Percentiles rank a stretch among this genome's conserved stretches.
Evolutionary conservation across 768 basidiomycete species (phyloP).

Genomic region (button mushroom (Agaricus bisporus)): DNA sequence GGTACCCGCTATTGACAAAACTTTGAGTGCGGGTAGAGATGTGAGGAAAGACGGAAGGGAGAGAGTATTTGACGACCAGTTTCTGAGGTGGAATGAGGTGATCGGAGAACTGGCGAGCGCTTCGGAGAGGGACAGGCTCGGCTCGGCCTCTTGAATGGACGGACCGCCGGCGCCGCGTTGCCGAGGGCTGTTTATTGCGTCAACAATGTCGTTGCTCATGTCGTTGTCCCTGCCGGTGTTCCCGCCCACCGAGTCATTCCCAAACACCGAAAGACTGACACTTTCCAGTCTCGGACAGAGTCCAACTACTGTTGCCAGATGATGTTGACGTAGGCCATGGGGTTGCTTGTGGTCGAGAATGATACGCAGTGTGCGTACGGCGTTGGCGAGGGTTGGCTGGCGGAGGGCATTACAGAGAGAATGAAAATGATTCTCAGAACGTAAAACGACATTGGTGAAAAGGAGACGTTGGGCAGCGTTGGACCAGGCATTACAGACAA

Average conservation of each 20-base stretch:
- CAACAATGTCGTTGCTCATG: conserved; percentile 36
- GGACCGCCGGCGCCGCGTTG: conserved; percentile 46
- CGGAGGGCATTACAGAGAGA: conserved; percentile 51
- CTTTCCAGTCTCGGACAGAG: conserved; percentile 55
- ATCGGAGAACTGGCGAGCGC: conserved; percentile 42
- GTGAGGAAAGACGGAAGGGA: conserved; percentile 56
- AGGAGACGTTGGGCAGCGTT: conserved; percentile 57
- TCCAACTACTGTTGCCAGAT: conserved; percentile 53
- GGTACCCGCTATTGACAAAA: conserved; percentile 55
- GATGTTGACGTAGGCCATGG: conserved; percentile 42
- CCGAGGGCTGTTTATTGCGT: conserved; percentile 39
- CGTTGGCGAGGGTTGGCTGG: conserved; percentile 44
- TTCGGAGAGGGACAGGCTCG: conserved; percentile 36
- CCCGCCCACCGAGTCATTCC: conserved; percentile 20
- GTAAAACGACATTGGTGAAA: conserved; percentile 51
- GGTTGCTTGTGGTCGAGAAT: conserved; percentile 69
- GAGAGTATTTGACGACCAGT: conserved; percentile 62
- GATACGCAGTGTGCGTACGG: conserved; percentile 48
- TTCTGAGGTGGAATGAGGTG: conserved; percentile 53
- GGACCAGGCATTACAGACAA: conserved; percentile 67
- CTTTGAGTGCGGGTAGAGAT: conserved; percentile 52
- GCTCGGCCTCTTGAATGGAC: conserved; percentile 28
- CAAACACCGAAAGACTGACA: conserved; percentile 54
- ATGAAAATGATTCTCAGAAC: conserved; percentile 44
- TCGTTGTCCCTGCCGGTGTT: conserved; percentile 15